phyloP scores from a whole-genome alignment of 495 filamentous ascomycete genomes.

The Lasiosphaeriaceae sp. region DNA sequence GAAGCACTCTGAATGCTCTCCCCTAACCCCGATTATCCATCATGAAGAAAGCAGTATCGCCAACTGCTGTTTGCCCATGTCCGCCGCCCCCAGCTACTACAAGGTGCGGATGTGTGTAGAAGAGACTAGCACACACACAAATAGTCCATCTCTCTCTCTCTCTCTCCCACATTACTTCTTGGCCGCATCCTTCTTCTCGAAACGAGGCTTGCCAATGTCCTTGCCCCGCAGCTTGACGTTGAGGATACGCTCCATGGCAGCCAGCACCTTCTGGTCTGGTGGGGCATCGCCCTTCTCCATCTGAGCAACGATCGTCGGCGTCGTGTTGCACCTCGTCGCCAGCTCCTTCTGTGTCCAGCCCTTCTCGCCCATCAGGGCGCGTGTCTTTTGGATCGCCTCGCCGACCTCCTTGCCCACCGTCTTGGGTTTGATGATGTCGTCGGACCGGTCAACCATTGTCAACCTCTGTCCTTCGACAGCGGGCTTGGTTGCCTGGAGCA shows the following conservation, averaged over 20 bases:
- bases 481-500: constrained; percentile 50
- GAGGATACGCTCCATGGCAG: constrained; percentile 75
- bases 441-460: constrained; percentile 95
- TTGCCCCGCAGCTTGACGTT: constrained; percentile 78
- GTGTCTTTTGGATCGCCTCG: constrained; percentile 71
- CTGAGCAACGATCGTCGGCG: constrained; percentile 70
- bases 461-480: constrained; percentile 85
- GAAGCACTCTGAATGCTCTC: background rate
- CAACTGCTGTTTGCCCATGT: background rate
- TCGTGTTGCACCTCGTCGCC: constrained; percentile 90
- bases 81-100: too few relatives aligned
- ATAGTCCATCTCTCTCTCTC: background rate
- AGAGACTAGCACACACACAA: too few relatives aligned
- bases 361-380: constrained; percentile 63
- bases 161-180: constrained; percentile 27
- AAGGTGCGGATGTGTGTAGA: too few relatives aligned
- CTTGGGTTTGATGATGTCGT: constrained; percentile 96
- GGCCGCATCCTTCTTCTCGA: constrained; percentile 59
- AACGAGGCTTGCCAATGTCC: constrained; percentile 73
- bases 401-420: constrained; percentile 78
- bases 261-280: constrained; percentile 81
- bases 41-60: background rate
- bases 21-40: background rate
- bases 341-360: constrained; percentile 93
- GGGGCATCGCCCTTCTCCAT: constrained; percentile 79